Conservation (phyloP, 495 filamentous ascomycete species). For the Hypoxylon trugodes region DNA sequence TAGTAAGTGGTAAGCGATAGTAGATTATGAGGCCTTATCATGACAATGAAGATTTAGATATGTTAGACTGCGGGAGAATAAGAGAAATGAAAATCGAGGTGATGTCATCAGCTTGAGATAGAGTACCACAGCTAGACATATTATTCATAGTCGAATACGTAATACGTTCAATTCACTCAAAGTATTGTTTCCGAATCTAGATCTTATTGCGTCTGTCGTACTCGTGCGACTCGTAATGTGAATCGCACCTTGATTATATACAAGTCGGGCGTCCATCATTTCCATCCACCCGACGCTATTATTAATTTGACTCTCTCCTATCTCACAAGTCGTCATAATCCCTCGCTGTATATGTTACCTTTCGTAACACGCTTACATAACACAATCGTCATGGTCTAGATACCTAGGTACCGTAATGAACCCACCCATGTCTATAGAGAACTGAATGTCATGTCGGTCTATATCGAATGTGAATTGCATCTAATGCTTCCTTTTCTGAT, state of each 20-base stretch:
- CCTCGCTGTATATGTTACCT: constrained; percentile 35
- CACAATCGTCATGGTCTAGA: too few relatives aligned
- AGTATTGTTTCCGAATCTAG: too few relatives aligned
- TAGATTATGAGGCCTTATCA: too few relatives aligned
- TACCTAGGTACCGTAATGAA: constrained; percentile 16
- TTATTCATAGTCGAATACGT: too few relatives aligned
- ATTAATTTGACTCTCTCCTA: constrained; percentile 31
- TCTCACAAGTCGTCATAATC: constrained; percentile 25
- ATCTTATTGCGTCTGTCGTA: constrained; percentile 1
- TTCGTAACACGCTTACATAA: constrained; percentile 16
- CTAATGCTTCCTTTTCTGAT: constrained; percentile 7
- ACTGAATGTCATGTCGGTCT: constrained; percentile 28
- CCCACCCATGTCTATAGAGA: constrained; percentile 15
- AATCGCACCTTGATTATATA: constrained; percentile 40
- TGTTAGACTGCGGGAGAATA: too few relatives aligned
- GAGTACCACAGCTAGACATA: too few relatives aligned
- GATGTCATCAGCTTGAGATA: too few relatives aligned
- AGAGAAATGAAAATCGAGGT: too few relatives aligned
- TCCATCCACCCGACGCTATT: constrained; percentile 35
- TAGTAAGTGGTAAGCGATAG: too few relatives aligned
- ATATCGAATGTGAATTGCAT: constrained; percentile 33
- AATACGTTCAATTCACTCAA: too few relatives aligned
- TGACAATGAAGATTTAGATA: too few relatives aligned
- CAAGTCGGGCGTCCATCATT: constrained; percentile 31
- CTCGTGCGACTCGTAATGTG: constrained; percentile 26